Base-by-base conservation (phyloP, 2,329 filamentous ascomycete species). In the Colletotrichum chrysophilum region DNA sequence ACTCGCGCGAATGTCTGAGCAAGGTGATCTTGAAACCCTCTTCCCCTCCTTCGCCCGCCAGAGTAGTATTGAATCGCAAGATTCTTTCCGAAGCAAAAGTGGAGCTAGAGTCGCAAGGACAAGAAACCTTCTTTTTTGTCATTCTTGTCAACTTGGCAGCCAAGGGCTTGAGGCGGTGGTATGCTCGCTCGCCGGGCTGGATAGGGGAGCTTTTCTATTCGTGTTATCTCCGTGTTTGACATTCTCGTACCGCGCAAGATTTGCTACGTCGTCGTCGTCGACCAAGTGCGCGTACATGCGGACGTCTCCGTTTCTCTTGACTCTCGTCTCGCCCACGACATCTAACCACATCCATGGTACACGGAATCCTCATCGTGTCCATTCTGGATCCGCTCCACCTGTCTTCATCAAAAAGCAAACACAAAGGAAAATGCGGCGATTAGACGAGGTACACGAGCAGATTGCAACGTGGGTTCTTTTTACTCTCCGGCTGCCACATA, bases 51-150 rank as follows among this genome's bases (percentile, higher is more conserved):
- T 58, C 56, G 43, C 69, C 56, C 56, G 30, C 48, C 34, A 73
- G 56, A 67, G 73, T 75, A 58, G 64, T 67, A 75, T 60, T 72
- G 73, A 56, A 75, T 73, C 73, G 69, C 73, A 75, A 73, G 55
- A 75, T 72, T 75, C 73, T 72, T 48, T 75, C 73, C 73, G 70
- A 73, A 64, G 62, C 43, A 48, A 73, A 66, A 73, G 73, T 75
- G 73, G 73, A 58, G 28, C 64, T 67, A 66, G 55, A 32, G 70
- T 67, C 56, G 70, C 58, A 75, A 58, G 30, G 73, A 68, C 69
- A 75, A 65, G 62, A 75, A 68, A 72, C 69, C 34, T 73, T 75
- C 56, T 70, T 58, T 60, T 52, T 24, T 32, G 48, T 21, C 52
- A 32, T 32, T 62, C 26, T 26, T 52, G 14, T 38, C 61, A 24